A percentile compares a stretch with the other conserved stretches of the same genome.
Conservation (phyloP, 495 filamentous ascomycete genomes). For the Trichoderma erinaceum region DNA sequence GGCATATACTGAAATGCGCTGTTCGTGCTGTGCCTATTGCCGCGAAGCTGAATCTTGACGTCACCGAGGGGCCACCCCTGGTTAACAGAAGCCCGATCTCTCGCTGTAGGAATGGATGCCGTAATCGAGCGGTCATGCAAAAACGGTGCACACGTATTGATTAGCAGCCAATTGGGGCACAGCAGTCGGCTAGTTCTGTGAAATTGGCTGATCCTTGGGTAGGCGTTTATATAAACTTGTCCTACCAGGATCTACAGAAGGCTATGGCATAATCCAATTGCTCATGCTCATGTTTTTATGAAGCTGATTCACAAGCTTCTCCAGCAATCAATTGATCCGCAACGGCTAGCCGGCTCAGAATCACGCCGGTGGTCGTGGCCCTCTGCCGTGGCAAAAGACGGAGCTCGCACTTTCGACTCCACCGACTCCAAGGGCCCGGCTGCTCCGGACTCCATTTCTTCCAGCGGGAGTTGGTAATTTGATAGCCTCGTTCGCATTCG, state of each 20-base stretch:
- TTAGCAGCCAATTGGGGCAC: background rate
- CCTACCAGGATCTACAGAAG: too few relatives aligned
- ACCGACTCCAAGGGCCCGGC: background rate
- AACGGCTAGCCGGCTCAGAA: background rate
- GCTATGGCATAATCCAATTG: too few relatives aligned
- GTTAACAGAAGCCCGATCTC: background rate
- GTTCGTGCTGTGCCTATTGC: too few relatives aligned
- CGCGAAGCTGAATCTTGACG: background rate
- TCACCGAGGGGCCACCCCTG: constrained; percentile 1
- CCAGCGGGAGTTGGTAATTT: too few relatives aligned
- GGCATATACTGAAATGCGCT: too few relatives aligned
- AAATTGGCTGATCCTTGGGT: background rate
- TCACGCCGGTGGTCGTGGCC: background rate
- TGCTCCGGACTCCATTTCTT: background rate
- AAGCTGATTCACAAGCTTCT: too few relatives aligned
- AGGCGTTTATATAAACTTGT: background rate
- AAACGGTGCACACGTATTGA: background rate
- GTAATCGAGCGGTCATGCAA: background rate
- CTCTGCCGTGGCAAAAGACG: background rate
- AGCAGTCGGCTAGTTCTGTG: too few relatives aligned
- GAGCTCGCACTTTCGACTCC: background rate
- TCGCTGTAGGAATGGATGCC: background rate
- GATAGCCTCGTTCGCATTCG: too few relatives aligned
- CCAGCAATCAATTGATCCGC: too few relatives aligned
- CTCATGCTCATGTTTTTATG: too few relatives aligned